Conservation (phyloP, 139 green algal species). For the Coccomyxa sp. region DNA sequence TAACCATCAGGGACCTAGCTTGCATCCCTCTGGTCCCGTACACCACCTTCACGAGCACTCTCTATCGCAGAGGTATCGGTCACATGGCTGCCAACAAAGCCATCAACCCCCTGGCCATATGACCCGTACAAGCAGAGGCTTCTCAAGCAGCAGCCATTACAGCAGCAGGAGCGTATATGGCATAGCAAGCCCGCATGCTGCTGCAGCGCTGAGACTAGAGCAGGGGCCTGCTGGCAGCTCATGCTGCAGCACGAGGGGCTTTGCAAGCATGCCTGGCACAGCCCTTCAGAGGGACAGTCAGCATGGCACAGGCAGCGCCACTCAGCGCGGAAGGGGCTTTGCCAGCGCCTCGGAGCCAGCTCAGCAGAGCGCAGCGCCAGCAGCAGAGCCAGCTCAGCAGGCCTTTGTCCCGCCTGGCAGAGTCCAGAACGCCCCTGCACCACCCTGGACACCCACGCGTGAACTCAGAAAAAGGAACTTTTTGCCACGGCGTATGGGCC, state of each 20-base stretch:
- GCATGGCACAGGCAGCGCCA: not conserved
- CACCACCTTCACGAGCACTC: too few relatives aligned
- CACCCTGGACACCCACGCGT: conserved; percentile 55
- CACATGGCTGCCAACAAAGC: too few relatives aligned
- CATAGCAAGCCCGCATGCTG: too few relatives aligned
- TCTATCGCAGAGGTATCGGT: too few relatives aligned
- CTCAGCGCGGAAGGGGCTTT: not conserved
- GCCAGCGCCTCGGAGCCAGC: not conserved
- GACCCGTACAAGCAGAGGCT: too few relatives aligned
- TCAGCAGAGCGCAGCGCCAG: not conserved
- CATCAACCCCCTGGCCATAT: too few relatives aligned
- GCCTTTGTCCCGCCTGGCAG: not conserved
- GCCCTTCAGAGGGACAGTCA: too few relatives aligned
- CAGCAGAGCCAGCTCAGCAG: not conserved
- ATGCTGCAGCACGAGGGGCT: not conserved
- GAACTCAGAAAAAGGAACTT: conserved; percentile 51
- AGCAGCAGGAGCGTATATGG: too few relatives aligned
- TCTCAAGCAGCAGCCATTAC: too few relatives aligned
- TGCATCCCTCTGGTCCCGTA: too few relatives aligned
- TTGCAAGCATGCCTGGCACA: not conserved
- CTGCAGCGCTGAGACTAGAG: too few relatives aligned
- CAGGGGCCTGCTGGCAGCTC: not conserved
- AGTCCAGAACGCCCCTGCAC: conserved; percentile 8
- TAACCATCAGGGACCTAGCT: too few relatives aligned
- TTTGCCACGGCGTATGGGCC: conserved; percentile 47